A percentile compares a stretch with the other conserved stretches of the same genome.
These are phyloP conservation scores for Asparagopsis taxiformis DNA, from an alignment of 31 red algal genomes.

Conservation along the genomic window DNA sequence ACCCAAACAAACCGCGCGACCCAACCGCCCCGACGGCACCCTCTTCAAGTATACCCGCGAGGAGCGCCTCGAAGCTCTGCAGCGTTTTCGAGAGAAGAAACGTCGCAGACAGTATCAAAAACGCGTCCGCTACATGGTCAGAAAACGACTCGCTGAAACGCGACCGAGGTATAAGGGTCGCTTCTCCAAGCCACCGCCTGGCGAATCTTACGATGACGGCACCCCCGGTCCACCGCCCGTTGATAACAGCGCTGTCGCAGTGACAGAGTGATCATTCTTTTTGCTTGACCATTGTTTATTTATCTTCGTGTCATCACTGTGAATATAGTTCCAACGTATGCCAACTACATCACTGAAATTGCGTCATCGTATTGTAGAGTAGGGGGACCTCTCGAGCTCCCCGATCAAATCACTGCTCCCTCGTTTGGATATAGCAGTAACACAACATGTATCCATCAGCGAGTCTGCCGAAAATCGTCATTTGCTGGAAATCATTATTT, in stretches of 20 bases:
- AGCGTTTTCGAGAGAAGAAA: conserved; percentile 82
- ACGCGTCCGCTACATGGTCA: conserved; percentile 73
- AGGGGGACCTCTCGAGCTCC: background rate
- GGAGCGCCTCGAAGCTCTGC: conserved; percentile 60
- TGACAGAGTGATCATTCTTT: background rate
- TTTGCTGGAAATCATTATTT: too few relatives aligned
- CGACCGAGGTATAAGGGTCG: conserved; percentile 84
- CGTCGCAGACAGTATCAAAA: conserved; percentile 70
- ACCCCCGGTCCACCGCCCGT: conserved; percentile 46
- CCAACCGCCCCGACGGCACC: conserved; percentile 17
- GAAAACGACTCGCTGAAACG: conserved; percentile 79
- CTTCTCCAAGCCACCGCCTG: conserved; percentile 80
- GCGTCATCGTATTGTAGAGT: conserved; percentile 1
- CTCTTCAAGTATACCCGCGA: conserved; percentile 60
- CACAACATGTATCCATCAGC: too few relatives aligned
- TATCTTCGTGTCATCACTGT: background rate
- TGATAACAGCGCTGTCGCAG: background rate
- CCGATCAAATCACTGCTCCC: background rate
- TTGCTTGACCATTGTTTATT: background rate
- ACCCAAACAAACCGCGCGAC: conserved; percentile 5
- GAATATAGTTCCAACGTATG: background rate
- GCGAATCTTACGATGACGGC: conserved; percentile 65
- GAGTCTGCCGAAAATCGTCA: too few relatives aligned
- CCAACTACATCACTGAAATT: background rate
- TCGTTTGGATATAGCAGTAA: background rate